Base-by-base conservation (phyloP, 805 yeast species). In the Sugiyamaella marilandica region DNA sequence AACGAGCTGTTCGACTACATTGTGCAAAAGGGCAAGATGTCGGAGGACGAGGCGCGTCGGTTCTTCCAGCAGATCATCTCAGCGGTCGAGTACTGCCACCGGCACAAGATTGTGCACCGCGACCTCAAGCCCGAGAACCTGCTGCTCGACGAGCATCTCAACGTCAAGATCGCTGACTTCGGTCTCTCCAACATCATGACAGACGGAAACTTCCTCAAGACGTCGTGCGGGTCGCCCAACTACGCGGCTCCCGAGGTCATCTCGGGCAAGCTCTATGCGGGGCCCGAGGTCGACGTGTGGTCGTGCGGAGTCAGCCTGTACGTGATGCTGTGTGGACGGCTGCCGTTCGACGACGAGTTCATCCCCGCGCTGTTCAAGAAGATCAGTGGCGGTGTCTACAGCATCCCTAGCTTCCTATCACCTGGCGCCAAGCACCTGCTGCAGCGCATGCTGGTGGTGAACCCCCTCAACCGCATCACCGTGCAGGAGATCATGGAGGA, bases 261-360 rank as follows among this genome's bases (percentile, higher is more conserved):
- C 53, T 82, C 91, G 56, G 97, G 97, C 34, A 89, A 92, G 67
- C 76, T 92, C 50, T 92, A 91, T 62, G 98, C 97, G 1, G 98
- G 98, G 9, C 97, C 98, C 2, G 97, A 92, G 70, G 97, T 92
- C 46, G 98, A 91, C 69, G 97, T 91, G 51, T 91, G 98, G 98
- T 86, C 95, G 0, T 87, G 96, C 65, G 98, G 98, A 63, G 97
- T 92, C 37, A 90, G 92, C 46, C 74, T 91, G 51, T 92, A 91
- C 62, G 98, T 91, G 50, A 91, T 91, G 97, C 76, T 92, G 49
- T 91, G 97, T 70, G 97, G 98, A 37, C 77, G 97, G 62, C 77
- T 91, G 62, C 98, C 98, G 11, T 91, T 91, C 68, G 98, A 91
- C 70, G 98, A 91, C 70, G 98, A 91, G 65, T 85, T 89, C 66